Base-by-base conservation (phyloP, 2,329 filamentous ascomycete species). In the Aspergillus felis region DNA sequence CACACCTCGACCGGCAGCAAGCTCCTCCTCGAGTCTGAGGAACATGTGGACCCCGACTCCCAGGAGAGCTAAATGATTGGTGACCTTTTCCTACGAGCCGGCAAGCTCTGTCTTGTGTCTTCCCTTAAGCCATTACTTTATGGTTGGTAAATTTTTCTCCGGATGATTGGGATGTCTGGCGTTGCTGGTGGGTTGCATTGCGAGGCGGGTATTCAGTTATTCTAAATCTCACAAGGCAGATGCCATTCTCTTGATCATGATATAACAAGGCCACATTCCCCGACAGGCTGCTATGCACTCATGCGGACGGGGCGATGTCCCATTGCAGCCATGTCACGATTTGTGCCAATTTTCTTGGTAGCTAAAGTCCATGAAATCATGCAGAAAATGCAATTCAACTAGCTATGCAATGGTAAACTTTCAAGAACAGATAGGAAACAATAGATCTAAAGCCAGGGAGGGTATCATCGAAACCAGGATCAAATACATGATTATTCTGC, bases 31-130 rank as follows among this genome's bases (percentile, higher is more conserved):
- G 27, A 53, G 54, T 28, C 54, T 66, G 60, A 71, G 61, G 59
- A 74, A 74, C 62, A 70, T 74, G 64, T 77, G 75, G 75, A 76
- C 73, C 29, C 74, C 73, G 44, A 72, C 71, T 10, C 66, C 72
- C 47, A 69, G 62, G 59, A 64, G 61, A 55, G 60, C 57, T 27
- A 69, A 66, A 58, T 69, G 53, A 60, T 28, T 4, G 46, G 29
- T 20, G 2, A 27, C n/a, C 3, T 12, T 29, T 9, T n/a, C 14
- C 42, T 48, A 41, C 32, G 32, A 38, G 5, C 32, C 32, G 14
- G 12, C 32, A 17, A 38, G 14, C 6, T 38, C 14, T 38, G 14
- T 38, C 6, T 17, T 38, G 7, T 38, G 5, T 53, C 27, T 46
- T 27, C 20, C 20, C 25, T 17, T 54, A 20, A 3, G 20, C 10